These are phyloP conservation scores for Dimargaris cristalligena DNA, from an alignment of 192 early-diverging fungal species.

Conservation along the genomic window DNA sequence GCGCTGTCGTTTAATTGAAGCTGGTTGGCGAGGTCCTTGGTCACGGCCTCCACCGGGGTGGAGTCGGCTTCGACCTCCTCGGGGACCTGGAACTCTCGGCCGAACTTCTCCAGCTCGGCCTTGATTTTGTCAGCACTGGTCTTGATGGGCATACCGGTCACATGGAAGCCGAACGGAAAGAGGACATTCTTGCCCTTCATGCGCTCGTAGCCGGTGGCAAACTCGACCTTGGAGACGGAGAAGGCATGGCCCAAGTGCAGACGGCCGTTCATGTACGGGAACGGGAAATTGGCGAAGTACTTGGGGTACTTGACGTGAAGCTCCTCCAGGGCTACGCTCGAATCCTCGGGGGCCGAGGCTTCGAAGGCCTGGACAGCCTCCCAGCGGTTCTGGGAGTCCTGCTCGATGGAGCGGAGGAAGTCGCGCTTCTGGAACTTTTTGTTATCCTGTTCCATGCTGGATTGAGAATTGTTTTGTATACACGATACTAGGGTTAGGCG, in stretches of 20 bases:
- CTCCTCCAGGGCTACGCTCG: constrained; percentile 27
- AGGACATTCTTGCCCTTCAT: constrained; percentile 81
- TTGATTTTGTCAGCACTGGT: constrained; percentile 37
- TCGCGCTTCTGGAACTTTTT: constrained; percentile 62
- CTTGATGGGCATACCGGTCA: constrained; percentile 99
- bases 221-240: constrained; percentile 88
- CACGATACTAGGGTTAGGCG: too few relatives aligned
- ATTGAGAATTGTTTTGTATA: too few relatives aligned
- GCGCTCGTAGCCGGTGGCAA: constrained; percentile 84
- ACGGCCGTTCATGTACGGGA: constrained; percentile 90
- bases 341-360: constrained; percentile 57
- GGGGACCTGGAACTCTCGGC: constrained; percentile 23
- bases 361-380: constrained; percentile 62
- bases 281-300: constrained; percentile 88
- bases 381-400: constrained; percentile 62
- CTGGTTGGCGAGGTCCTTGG: constrained; percentile 22
- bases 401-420: constrained; percentile 55
- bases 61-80: constrained; percentile 12
- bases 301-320: constrained; percentile 62
- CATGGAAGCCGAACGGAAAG: constrained; percentile 96
- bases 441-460: constrained; percentile 4
- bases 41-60: constrained; percentile 13
- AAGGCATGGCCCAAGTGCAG: constrained; percentile 96
- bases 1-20: constrained; percentile 24
- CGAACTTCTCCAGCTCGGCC: constrained; percentile 32